These are phyloP conservation scores for Mycena sanguinolenta DNA, from an alignment of 768 basidiomycete genomes.

Conservation along the genomic window DNA sequence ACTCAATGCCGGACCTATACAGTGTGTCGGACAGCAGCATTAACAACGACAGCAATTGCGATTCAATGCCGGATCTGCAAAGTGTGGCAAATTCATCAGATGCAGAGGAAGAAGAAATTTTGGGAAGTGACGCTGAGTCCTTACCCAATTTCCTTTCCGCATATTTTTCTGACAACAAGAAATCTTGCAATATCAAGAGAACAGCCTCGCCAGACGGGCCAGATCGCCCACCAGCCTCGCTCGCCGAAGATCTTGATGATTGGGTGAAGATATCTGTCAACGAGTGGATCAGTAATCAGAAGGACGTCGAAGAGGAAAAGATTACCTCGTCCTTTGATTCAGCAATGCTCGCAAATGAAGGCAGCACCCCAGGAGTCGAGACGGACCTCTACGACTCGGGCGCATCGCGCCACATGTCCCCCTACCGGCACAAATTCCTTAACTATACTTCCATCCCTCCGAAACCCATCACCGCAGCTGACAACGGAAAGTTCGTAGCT, in stretches of 20 bases:
- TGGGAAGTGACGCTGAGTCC: slow-evolving; percentile 24
- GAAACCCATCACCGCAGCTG: background rate
- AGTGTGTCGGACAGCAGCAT: slow-evolving; percentile 7
- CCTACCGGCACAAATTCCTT: background rate
- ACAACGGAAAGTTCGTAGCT: too few species aligned
- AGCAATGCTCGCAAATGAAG: too few species aligned
- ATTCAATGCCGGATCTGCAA: slow-evolving; percentile 19
- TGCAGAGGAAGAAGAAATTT: background rate
- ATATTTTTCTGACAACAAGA: slow-evolving; percentile 1
- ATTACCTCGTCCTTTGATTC: too few species aligned
- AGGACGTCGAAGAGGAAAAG: slow-evolving; percentile 14
- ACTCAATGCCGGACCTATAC: slow-evolving; percentile 9
- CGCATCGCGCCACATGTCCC: slow-evolving; percentile 7
- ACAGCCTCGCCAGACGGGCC: background rate
- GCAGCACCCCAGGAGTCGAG: too few species aligned
- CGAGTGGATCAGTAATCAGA: slow-evolving; percentile 14
- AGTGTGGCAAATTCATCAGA: slow-evolving; percentile 14
- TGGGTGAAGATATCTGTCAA: slow-evolving; percentile 13
- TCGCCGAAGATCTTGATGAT: background rate
- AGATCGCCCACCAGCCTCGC: slow-evolving; percentile 2
- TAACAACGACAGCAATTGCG: slow-evolving; percentile 15
- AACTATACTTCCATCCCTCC: background rate
- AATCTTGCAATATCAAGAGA: slow-evolving; percentile 8
- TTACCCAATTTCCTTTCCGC: slow-evolving; percentile 1
- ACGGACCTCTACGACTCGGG: too few species aligned